Evolutionary conservation across 495 filamentous ascomycete species (phyloP), one percentile per base, ranked within the genome.

Genomic region (Lichenothelia convexa): DNA sequence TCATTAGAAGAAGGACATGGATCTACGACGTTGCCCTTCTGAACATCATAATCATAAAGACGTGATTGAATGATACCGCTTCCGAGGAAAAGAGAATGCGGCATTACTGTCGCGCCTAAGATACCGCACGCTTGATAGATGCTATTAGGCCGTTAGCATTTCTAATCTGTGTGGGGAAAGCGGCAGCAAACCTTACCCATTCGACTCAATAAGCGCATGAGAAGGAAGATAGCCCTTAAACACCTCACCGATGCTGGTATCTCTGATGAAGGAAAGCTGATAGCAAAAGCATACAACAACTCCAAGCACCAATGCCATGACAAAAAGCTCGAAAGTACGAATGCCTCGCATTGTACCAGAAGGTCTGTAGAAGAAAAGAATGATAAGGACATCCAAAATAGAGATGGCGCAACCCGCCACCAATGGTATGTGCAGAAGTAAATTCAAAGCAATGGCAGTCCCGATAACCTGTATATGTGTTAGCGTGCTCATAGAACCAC

Each of bases 261-360:
- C 54, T 35, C 68, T 59, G 49, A 93, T 82, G 40, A 82, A 63
- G 3, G 78, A 80, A 17, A 93, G 73, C 51, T 92, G 79, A 40
- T 91, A 78, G 51, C 80, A 84, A 52, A 93, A 92, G 57, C 83
- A 91, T n/a, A 85, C 55, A 12, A 86, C 83, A 0, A 93, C 85
- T 5, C 75, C 81, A 19, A 92, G 51, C 2, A 93, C 85, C 4
- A 93, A 55, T 3, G 63, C 54, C 61, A 78, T 73, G 38, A 93
- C 81, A 44, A 83, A 83, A 45, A 68, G 64, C 55, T 93, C 85
- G 48, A 93, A 93, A 5, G 67, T 45, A 26, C 84, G 69, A 11
- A 91, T 55, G 0, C 79, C 75, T 45, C 57, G 63, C 70, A 91
- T 79, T 2, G 71, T 63, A 11, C 76, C 80, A 35, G 69, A 67